Percentiles rank a stretch among this genome's conserved stretches.
Conservation (phyloP, 129 eudicot species). For the Tagetes patula region DNA sequence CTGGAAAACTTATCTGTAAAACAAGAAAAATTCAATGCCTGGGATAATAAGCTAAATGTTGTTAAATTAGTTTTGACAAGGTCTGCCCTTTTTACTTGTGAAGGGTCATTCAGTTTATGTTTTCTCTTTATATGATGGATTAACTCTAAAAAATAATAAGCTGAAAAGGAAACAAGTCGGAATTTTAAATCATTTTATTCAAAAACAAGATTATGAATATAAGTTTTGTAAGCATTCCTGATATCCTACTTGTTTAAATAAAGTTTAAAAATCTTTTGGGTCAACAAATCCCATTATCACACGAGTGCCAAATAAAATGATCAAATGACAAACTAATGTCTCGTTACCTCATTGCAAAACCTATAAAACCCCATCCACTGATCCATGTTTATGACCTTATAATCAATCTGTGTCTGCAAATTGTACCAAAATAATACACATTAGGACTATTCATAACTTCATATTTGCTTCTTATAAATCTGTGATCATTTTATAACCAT, state of each 20-base stretch:
- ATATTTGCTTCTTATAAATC: slow-evolving; percentile 14
- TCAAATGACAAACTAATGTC: neutral
- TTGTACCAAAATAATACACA: slow-evolving; percentile 8
- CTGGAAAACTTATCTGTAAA: slow-evolving; percentile 81
- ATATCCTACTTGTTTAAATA: neutral
- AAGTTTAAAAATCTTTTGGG: neutral
- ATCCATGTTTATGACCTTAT: slow-evolving; percentile 95
- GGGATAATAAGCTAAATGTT: neutral
- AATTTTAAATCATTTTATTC: neutral
- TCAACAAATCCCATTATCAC: neutral
- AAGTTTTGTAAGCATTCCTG: neutral
- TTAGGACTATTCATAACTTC: neutral
- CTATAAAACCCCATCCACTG: slow-evolving; percentile 97
- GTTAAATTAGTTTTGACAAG: neutral
- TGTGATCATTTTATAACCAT: neutral
- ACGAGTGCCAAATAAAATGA: neutral
- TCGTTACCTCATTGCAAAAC: slow-evolving; percentile 78
- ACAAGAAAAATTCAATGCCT: neutral
- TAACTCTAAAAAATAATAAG: neutral
- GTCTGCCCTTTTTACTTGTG: neutral
- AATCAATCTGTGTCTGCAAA: slow-evolving; percentile 76
- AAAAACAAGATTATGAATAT: neutral
- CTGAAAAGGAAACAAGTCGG: neutral
- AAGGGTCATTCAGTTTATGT: neutral
- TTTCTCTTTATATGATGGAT: neutral